Evolutionary conservation across 495 filamentous ascomycete genomes (phyloP), one percentile per base, ranked within the genome.

Genomic region (Annulohypoxylon maeteangense): DNA sequence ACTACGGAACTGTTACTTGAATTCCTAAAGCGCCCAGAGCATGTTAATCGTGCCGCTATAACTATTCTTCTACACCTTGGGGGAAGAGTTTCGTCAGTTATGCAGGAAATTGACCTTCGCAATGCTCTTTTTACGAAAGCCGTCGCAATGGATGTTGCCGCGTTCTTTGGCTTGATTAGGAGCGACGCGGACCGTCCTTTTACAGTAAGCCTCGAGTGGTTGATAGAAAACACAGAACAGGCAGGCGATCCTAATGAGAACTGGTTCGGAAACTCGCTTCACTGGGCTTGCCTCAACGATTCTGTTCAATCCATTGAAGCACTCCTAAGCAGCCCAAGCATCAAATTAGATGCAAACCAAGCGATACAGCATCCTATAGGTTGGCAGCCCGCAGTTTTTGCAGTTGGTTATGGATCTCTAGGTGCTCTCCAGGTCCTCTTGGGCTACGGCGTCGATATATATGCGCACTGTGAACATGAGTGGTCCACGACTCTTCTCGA

Each of bases 221-320:
- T 71, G n/a, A n/a, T 63, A 10, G 14, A 63, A 31, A 58, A 63
- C 5, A 67, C 62, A 1, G 27, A 51, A 1, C 14, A 51, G 10
- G 8, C 20, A 20, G 25, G 22, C 16, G 58, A 53, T 36, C 11
- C 10, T 7, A 42, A 66, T 16, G 47, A 31, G 16, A 7, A 34
- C 1, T 32, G 18, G 4, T 67, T 71, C 25, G 68, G 68, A 8
- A 71, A 71, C 31, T 36, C 68, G 1, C 57, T 67, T 29, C 68
- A 71, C 38, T 71, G 68, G 68, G 62, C 68, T 45, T 62, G 47
- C 11, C 44, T 71, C 12, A 47, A 36, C 29, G 44, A 71, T 23
- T 62, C 68, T 20, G 34, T 59, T 10, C 58, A 71, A 18, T 71
- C 68, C 20, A 59, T 67, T 1, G 36, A 71, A 38, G 51, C 45